A percentile compares a stretch with the other conserved stretches of the same genome.
These are phyloP conservation scores for Plasmodium sp. DNA, from an alignment of 169 alveolate genomes.

Conservation along the genomic window DNA sequence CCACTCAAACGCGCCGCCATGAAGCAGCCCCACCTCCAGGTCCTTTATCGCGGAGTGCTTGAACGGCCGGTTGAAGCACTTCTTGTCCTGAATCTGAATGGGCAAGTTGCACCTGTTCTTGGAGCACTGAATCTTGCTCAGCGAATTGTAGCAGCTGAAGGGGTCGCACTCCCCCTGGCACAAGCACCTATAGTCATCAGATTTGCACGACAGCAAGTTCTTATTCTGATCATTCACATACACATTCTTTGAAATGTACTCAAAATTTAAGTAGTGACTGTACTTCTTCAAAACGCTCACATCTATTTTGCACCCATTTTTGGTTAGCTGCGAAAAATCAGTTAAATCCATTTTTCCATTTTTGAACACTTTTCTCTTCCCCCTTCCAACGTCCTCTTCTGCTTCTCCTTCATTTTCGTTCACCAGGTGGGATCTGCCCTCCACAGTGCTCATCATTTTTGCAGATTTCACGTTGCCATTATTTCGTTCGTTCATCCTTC, in stretches of 20 bases:
- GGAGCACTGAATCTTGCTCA: constrained; percentile 76
- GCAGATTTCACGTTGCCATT: background rate
- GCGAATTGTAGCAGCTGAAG: constrained; percentile 75
- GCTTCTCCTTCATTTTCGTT: background rate
- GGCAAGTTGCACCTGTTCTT: constrained; percentile 75
- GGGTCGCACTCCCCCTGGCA: constrained; percentile 73
- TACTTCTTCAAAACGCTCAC: constrained; percentile 17
- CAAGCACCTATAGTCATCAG: constrained; percentile 62
- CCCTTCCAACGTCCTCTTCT: background rate
- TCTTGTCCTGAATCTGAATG: constrained; percentile 48
- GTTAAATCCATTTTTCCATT: constrained; percentile 14
- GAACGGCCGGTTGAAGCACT: constrained; percentile 77
- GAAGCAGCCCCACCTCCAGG: constrained; percentile 26
- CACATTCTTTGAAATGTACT: constrained; percentile 18
- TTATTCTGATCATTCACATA: constrained; percentile 22
- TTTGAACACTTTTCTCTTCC: constrained; percentile 9
- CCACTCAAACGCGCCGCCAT: no score
- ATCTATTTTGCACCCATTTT: constrained; percentile 40
- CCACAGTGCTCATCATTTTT: background rate
- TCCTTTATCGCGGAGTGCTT: constrained; percentile 23
- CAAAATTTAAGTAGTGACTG: constrained; percentile 18
- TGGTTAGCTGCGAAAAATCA: background rate
- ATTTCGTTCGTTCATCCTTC: background rate
- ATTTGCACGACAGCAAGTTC: constrained; percentile 18
- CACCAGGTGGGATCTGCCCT: background rate